phyloP scores from a whole-genome alignment of 1,284 basidiomycete species.

The Melampsora larici-populina region DNA sequence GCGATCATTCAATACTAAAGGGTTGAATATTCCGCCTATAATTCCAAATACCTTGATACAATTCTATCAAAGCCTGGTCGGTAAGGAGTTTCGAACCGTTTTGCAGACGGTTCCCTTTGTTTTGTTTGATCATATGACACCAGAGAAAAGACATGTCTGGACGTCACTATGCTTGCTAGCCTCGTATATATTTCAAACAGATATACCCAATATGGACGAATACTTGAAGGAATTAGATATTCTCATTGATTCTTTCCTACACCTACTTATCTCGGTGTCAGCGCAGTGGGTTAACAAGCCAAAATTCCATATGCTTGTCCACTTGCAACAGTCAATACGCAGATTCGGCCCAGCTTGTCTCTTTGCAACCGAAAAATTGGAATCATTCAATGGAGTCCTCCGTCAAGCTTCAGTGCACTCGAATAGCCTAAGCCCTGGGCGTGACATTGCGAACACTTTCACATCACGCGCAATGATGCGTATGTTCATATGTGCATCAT shows the following conservation, averaged over 20 bases:
- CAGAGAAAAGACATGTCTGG: conserved; percentile 43
- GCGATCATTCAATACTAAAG: too few relatives aligned
- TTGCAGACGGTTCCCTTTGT: conserved; percentile 56
- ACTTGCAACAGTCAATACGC: conserved; percentile 46
- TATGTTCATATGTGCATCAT: too few relatives aligned
- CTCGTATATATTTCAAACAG: too few relatives aligned
- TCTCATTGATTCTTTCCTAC: background rate
- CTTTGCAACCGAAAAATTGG: conserved; percentile 18
- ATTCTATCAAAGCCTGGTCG: too few relatives aligned
- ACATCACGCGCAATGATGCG: too few relatives aligned
- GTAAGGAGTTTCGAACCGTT: conserved; percentile 54
- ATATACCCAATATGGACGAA: conserved; percentile 52
- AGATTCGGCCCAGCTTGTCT: conserved; percentile 2
- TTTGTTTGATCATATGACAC: conserved; percentile 51
- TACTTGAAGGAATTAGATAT: conserved; percentile 50
- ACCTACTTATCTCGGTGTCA: background rate
- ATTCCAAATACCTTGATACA: conserved; percentile 48
- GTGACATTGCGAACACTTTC: background rate
- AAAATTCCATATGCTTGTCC: conserved; percentile 32
- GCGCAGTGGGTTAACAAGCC: too few relatives aligned
- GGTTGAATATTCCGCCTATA: too few relatives aligned
- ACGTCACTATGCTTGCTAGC: conserved; percentile 48
- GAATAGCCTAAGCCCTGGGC: background rate
- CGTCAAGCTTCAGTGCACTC: background rate
- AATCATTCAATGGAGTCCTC: background rate